Percentiles rank a stretch among this genome's conserved stretches.
Conservation (phyloP, 768 basidiomycete genomes). For the Pisolithus marmoratus region DNA sequence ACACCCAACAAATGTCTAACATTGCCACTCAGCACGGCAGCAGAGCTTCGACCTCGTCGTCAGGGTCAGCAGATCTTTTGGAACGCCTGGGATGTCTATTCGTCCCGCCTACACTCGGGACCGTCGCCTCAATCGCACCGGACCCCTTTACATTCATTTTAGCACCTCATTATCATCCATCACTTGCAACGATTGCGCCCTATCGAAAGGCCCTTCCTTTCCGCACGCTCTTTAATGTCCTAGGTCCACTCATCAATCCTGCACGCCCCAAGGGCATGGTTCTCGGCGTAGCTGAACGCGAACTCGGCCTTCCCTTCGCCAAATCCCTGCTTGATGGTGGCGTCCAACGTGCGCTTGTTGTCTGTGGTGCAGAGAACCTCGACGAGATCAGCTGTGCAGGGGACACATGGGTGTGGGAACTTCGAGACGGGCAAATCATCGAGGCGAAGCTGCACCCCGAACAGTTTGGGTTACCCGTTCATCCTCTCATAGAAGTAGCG, state of each 20-base stretch:
- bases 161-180: constrained; percentile 90
- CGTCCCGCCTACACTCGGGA: constrained; percentile 46
- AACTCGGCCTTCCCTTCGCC: constrained; percentile 79
- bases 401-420: constrained; percentile 78
- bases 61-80: constrained; percentile 91
- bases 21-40: constrained; percentile 67
- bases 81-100: constrained; percentile 79
- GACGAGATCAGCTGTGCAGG: constrained; percentile 97
- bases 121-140: constrained; percentile 44
- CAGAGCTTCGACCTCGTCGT: constrained; percentile 87
- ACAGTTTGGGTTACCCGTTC: constrained; percentile 70
- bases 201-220: constrained; percentile 84
- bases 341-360: constrained; percentile 81
- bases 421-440: constrained; percentile 62
- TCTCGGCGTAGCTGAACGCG: constrained; percentile 79
- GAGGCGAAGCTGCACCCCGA: constrained; percentile 59
- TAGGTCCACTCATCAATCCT: constrained; percentile 94
- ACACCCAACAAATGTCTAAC: no score
- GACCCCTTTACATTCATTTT: constrained; percentile 90
- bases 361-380: constrained; percentile 86
- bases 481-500: constrained; percentile 64
- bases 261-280: constrained; percentile 84
- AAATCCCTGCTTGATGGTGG: constrained; percentile 65
- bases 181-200: constrained; percentile 75
- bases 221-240: constrained; percentile 93